Evolutionary conservation across 352 stramenopile species (phyloP).

Genomic region (Phytopythium aichiense): DNA sequence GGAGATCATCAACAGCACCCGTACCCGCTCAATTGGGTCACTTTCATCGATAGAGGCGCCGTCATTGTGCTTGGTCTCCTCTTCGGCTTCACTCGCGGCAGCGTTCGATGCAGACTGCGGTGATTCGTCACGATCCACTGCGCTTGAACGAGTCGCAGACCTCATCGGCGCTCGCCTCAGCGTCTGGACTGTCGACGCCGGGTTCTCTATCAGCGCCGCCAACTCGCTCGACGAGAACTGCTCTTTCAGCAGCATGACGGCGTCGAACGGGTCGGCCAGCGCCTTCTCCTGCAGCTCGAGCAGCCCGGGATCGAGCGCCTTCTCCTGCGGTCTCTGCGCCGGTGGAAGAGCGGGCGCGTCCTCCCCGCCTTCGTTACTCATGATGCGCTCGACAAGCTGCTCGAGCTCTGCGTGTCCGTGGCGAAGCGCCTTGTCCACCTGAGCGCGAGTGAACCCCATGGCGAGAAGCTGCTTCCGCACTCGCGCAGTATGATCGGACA

Average conservation of each 20-base stretch:
- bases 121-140: not conserved
- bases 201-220: slow-evolving; percentile 42
- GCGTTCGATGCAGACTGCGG: not conserved
- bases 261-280: slow-evolving; percentile 34
- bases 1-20: not conserved
- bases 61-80: slow-evolving; percentile 1
- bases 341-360: slow-evolving; percentile 10
- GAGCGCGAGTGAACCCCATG: slow-evolving; percentile 47
- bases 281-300: slow-evolving; percentile 22
- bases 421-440: slow-evolving; percentile 25
- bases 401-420: slow-evolving; percentile 27
- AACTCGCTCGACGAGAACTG: slow-evolving; percentile 29
- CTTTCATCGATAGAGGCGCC: not conserved
- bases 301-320: slow-evolving; percentile 15
- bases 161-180: slow-evolving; percentile 15
- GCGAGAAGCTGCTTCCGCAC: slow-evolving; percentile 37
- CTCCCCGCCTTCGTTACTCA: slow-evolving; percentile 2
- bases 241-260: slow-evolving; percentile 49
- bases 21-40: slow-evolving; percentile 28
- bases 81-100: not conserved
- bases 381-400: slow-evolving; percentile 5
- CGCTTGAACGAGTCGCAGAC: not conserved
- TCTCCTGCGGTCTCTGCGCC: slow-evolving; percentile 6
- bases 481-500: not conserved
- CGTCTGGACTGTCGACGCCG: slow-evolving; percentile 29